Conservation (phyloP, 768 basidiomycete genomes). For the Amanita phalloides region DNA sequence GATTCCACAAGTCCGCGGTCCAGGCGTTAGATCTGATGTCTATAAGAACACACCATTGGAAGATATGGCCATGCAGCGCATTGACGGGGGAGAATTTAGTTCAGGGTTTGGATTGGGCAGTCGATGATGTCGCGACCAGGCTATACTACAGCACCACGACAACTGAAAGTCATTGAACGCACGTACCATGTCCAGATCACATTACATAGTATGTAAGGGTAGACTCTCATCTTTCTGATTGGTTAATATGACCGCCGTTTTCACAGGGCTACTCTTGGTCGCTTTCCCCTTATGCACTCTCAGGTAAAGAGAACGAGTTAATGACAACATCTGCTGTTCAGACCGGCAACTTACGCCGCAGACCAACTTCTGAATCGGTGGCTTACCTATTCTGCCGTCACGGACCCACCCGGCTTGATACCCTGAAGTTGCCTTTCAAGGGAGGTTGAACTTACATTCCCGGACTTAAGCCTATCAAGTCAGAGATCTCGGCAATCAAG, state of each 20-base stretch:
- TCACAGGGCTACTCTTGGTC: too few species aligned
- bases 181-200: neutral
- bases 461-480: neutral
- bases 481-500: constrained; percentile 4
- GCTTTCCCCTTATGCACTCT: neutral
- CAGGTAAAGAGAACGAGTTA: neutral
- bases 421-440: neutral
- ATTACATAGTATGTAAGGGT: neutral
- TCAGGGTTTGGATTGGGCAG: constrained; percentile 86
- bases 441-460: neutral
- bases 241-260: neutral
- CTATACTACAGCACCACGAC: constrained; percentile 62
- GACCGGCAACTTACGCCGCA: neutral
- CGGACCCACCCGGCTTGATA: neutral
- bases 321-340: neutral
- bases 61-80: constrained; percentile 86
- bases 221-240: neutral
- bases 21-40: constrained; percentile 74
- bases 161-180: neutral
- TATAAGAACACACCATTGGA: constrained; percentile 87
- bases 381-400: neutral
- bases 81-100: constrained; percentile 80
- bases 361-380: neutral
- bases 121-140: constrained; percentile 76
- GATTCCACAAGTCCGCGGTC: neutral